Evolutionary conservation across 2,329 filamentous ascomycete genomes (phyloP), one percentile per base, ranked within the genome.

Genomic region (Fulvia fulva): DNA sequence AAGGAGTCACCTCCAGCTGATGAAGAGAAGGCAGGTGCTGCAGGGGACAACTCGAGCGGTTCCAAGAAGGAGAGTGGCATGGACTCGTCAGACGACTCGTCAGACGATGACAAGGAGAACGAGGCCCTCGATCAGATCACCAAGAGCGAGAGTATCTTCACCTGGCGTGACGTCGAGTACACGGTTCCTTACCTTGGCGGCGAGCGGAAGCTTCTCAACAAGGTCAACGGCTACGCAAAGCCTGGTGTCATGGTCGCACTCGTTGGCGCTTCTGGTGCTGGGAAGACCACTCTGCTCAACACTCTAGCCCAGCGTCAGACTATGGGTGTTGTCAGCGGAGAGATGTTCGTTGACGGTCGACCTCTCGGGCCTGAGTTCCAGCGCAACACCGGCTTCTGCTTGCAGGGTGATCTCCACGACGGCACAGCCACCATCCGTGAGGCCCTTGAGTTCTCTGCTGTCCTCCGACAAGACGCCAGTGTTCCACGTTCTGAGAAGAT

Each of bases 211-310:
- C 77, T 90, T 1, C 76, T 90, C 50, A 87, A 89, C 67, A 80
- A 85, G 5, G 83, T 94, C 59, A 87, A 80, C 57, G 90, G 90
- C 1, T 93, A 89, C 65, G 89, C 86, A 1, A 91, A 91, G 68
- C 90, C 90, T 0, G 90, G 90, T 19, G 75, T 88, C 19, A 86
- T 95, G 82, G 85, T 90, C 45, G 90, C 90, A 0, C 77, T 95
- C 1, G 90, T 94, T 80, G 91, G 91, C 55, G 88, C 88, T 1
- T 90, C 85, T 3, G 89, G 89, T 45, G 90, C 91, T 8, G 91
- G 90, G 12, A 95, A 95, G 75, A 92, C 89, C 0, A 94, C 90
- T 0, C 77, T 95, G 0, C 79, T 95, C 19, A 91, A 94, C 72
- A 90, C 88, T 0, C 75, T 89, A 1, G 86, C 89, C 0, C 88